Evolutionary conservation across 140 eudicot species (phyloP).

Genomic region (Stevia rebaudiana): DNA sequence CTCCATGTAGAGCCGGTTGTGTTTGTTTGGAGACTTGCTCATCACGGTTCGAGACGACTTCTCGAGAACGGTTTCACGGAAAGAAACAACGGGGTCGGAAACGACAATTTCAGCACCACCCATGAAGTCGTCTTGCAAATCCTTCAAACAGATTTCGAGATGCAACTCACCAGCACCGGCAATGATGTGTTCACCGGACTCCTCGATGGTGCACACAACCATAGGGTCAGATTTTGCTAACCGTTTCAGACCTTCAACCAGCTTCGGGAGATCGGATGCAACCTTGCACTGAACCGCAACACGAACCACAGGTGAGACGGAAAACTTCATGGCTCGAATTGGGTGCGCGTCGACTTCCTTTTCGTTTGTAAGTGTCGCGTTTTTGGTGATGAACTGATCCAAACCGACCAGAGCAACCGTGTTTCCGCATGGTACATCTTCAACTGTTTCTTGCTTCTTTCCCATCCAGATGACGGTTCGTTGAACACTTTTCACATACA

Average conservation of each 20-base stretch:
- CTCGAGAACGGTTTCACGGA: conserved; percentile 77
- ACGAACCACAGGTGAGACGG: conserved; percentile 77
- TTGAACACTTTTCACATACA: conserved; percentile 51
- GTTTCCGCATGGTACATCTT: conserved; percentile 67
- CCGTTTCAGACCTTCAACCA: conserved; percentile 67
- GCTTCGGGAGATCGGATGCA: conserved; percentile 72
- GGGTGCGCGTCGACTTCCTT: conserved; percentile 64
- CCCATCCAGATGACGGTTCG: conserved; percentile 77
- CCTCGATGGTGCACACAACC: conserved; percentile 68
- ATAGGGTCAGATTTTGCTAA: conserved; percentile 72
- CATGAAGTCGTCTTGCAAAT: conserved; percentile 64
- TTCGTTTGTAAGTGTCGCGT: conserved; percentile 62
- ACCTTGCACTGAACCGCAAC: conserved; percentile 83
- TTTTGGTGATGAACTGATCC: conserved; percentile 57
- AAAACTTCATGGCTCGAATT: conserved; percentile 59
- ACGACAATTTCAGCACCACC: conserved; percentile 65
- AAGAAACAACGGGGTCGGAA: conserved; percentile 68
- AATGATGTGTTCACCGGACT: conserved; percentile 66
- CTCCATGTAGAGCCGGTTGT: conserved; percentile 70
- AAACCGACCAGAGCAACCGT: conserved; percentile 61
- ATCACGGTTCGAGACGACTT: conserved; percentile 57
- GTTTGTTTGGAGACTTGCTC: conserved; percentile 74
- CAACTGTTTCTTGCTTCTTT: conserved; percentile 61
- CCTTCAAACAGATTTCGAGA: conserved; percentile 67
- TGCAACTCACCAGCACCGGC: conserved; percentile 79